Evolutionary conservation across 2,329 filamentous ascomycete genomes (phyloP).

Genomic region (Daldinia sp.): DNA sequence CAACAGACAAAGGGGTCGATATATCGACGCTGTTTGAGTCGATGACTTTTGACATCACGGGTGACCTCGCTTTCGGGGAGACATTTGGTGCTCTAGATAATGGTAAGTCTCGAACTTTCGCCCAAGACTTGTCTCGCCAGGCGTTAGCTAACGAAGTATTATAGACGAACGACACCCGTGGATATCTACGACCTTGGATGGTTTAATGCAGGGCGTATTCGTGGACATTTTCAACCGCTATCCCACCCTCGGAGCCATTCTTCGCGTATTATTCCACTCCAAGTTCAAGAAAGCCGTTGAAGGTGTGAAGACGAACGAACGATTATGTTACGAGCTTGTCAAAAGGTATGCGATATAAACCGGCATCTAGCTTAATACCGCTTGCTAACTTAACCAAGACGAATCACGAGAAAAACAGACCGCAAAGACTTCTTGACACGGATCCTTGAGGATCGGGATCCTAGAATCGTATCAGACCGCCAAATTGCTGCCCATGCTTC

Average conservation of each 20-base stretch:
- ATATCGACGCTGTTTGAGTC: conserved; percentile 18
- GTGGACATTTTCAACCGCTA: conserved; percentile 39
- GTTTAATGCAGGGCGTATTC: conserved; percentile 33
- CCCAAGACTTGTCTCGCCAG: neutral
- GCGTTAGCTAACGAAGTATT: neutral
- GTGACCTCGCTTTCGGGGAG: conserved; percentile 38
- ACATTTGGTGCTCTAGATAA: conserved; percentile 32
- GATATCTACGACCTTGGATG: conserved; percentile 34
- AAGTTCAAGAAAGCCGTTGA: conserved; percentile 25
- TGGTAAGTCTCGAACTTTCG: conserved; percentile 14
- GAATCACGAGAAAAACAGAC: conserved; percentile 22
- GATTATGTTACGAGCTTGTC: conserved; percentile 32
- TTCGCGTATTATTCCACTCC: conserved; percentile 15
- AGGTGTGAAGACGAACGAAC: conserved; percentile 32
- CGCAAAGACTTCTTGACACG: conserved; percentile 41
- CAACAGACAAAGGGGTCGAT: conserved; percentile 20
- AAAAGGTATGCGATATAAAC: conserved; percentile 20
- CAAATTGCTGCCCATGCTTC: conserved; percentile 43
- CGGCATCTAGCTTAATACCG: neutral
- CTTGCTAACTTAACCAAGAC: conserved; percentile 21
- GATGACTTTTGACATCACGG: conserved; percentile 39
- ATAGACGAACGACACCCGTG: conserved; percentile 37
- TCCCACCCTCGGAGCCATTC: conserved; percentile 29
- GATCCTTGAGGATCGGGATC: conserved; percentile 35
- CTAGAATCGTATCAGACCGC: conserved; percentile 30